Evolutionary conservation across 2,329 filamentous ascomycete species (phyloP).

Genomic region (Fusarium nygamai): DNA sequence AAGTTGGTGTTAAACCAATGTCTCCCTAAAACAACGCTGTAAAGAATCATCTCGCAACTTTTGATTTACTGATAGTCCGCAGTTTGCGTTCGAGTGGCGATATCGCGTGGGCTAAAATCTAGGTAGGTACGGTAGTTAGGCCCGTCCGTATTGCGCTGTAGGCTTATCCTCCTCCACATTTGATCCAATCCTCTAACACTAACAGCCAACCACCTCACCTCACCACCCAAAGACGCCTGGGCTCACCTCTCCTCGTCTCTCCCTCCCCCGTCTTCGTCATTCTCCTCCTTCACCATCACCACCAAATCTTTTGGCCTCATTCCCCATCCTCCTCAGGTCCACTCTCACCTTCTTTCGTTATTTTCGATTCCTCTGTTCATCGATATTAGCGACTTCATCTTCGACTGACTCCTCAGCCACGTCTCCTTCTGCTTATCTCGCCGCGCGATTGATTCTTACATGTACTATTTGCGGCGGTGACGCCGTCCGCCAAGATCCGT

Average conservation of each 20-base stretch:
- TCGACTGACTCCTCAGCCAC: not conserved
- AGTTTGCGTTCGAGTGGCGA: slow-evolving; percentile 26
- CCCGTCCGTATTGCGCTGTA: not conserved
- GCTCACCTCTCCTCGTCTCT: slow-evolving; percentile 20
- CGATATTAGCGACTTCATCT: not conserved
- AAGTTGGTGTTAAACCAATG: not conserved
- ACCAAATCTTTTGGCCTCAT: slow-evolving; percentile 15
- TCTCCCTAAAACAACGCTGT: not conserved
- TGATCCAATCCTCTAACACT: slow-evolving; percentile 5
- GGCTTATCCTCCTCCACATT: slow-evolving; percentile 34
- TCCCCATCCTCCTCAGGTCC: slow-evolving; percentile 9
- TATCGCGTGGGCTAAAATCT: slow-evolving; percentile 31
- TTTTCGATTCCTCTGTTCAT: slow-evolving; percentile 8
- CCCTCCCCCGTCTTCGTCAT: slow-evolving; percentile 27
- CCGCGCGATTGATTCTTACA: slow-evolving; percentile 41
- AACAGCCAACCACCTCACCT: slow-evolving; percentile 12
- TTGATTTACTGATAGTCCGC: not conserved
- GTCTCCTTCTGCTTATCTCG: slow-evolving; percentile 13
- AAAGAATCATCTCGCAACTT: not conserved
- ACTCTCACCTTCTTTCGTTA: slow-evolving; percentile 20
- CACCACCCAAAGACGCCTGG: not conserved
- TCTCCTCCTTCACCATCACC: slow-evolving; percentile 15
- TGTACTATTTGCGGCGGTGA: slow-evolving; percentile 44
- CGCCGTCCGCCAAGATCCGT: slow-evolving; percentile 41
- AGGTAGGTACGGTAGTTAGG: not conserved